Base-by-base conservation (phyloP, 352 stramenopile species). In the Phytophthora pini region DNA sequence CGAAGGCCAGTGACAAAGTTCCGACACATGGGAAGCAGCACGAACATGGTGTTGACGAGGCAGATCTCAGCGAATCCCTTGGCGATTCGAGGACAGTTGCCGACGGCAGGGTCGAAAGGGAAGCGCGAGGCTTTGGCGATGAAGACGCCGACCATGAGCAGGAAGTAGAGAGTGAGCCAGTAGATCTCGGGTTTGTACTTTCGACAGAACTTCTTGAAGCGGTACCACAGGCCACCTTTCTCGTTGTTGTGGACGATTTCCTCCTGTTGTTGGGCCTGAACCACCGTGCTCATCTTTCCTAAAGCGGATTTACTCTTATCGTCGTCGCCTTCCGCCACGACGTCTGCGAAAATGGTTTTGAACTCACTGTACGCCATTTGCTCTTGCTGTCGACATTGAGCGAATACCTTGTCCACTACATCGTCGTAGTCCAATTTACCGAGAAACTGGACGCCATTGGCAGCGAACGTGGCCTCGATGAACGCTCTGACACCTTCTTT, bases 11-110 rank as follows among this genome's bases (percentile, higher is more conserved):
- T 84, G 29, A 94, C 65, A 27, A 94, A 82, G 45, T 81, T 85
- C 40, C 82, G 82, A 29, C 86, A 94, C 77, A 94, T 89, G 2
- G 86, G 82, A 15, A 94, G 55, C 58, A 94, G 60, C 6, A 94
- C 78, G 50, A 88, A 92, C 45, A 84, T 74, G 17, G 82, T 89
- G 65, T 92, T 88, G 13, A 94, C 77, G 69, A 92, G 76, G 49
- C 84, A 74, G 54, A 93, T 74, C 56, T 94, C 82, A 3, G 85
- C 81, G 44, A 78, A 91, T 2, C 79, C 85, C 52, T 90, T 90
- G 20, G 85, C 85, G 61, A 92, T 74, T 1, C 79, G 72, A 5
- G 81, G 72, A 13, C 65, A 79, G 47, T 81, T 84, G 1, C 80
- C 79, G 10, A 89, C 79, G 0, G 81, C 84, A 5, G 79, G 65